Conservation (phyloP, 148 eudicot genomes). For the Silene conica region DNA sequence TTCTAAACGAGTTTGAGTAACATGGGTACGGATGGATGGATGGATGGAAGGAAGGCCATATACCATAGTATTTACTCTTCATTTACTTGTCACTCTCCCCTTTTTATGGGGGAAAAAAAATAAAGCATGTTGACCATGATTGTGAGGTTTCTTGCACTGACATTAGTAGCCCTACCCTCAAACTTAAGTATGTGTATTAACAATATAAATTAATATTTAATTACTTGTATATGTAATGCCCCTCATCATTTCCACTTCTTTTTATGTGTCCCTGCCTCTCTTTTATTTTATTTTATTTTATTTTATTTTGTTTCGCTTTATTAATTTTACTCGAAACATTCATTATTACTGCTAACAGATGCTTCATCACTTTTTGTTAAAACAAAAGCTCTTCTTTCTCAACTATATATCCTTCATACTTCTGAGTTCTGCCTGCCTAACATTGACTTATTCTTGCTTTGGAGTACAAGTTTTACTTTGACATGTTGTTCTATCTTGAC, state of each 20-base stretch:
- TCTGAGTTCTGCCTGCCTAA: constrained; percentile 31
- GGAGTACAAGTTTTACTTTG: constrained; percentile 23
- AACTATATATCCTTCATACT: constrained; percentile 20
- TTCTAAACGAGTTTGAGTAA: too few relatives aligned
- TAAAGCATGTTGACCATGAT: constrained; percentile 34
- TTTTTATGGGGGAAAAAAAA: constrained; percentile 22
- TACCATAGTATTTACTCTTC: background rate
- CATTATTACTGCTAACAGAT: constrained; percentile 17
- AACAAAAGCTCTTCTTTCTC: constrained; percentile 6
- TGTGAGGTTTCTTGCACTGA: constrained; percentile 29
- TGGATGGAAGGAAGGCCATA: too few relatives aligned
- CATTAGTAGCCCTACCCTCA: constrained; percentile 22
- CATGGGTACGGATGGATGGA: too few relatives aligned
- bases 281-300: background rate
- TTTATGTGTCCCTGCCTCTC: constrained; percentile 20
- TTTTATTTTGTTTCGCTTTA: constrained; percentile 12
- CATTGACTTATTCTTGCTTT: constrained; percentile 27
- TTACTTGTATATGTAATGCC: too few relatives aligned
- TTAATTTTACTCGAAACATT: too few relatives aligned
- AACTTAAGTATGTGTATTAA: constrained; percentile 17
- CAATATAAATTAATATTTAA: background rate
- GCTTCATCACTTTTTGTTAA: constrained; percentile 33
- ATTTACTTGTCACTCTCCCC: constrained; percentile 14
- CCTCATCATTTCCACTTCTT: constrained; percentile 27
- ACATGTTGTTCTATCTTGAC: constrained; percentile 26